These are phyloP conservation scores for Discostella stelligeroides DNA, from an alignment of 108 stramenopile genomes.

Conservation along the genomic window DNA sequence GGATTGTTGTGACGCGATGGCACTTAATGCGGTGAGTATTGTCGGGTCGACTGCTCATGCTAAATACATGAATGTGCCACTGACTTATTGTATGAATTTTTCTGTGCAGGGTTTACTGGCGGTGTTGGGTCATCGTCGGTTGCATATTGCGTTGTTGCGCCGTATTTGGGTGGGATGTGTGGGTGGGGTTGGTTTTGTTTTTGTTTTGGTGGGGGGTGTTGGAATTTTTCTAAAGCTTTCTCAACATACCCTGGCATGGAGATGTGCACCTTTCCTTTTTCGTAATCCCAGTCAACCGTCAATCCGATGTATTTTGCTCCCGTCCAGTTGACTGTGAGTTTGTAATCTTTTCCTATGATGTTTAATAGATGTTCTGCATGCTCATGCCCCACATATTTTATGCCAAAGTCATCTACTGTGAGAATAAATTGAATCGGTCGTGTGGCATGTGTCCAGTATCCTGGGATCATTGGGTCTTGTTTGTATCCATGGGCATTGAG, in stretches of 20 bases:
- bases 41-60: conserved; percentile 46
- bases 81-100: conserved; percentile 43
- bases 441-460: conserved; percentile 34
- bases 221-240: neutral
- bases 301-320: conserved; percentile 39
- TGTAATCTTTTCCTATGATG: conserved; percentile 25
- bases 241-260: conserved; percentile 60
- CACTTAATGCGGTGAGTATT: conserved; percentile 25
- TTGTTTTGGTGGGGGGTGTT: neutral
- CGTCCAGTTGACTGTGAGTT: conserved; percentile 28
- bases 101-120: conserved; percentile 6
- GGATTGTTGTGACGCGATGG: conserved; percentile 33
- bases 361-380: conserved; percentile 41
- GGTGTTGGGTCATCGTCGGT: conserved; percentile 11
- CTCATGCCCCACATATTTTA: conserved; percentile 47
- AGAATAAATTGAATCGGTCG: conserved; percentile 35
- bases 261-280: conserved; percentile 21
- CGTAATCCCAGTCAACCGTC: conserved; percentile 50
- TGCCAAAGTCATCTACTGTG: conserved; percentile 60
- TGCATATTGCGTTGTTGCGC: neutral
- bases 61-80: conserved; percentile 45
- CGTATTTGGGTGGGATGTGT: neutral
- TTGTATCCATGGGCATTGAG: no score
- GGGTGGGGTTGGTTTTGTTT: neutral
- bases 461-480: no score